Evolutionary conservation across 768 basidiomycete genomes (phyloP).

Genomic region (Gloeopeniophorella convolvens): DNA sequence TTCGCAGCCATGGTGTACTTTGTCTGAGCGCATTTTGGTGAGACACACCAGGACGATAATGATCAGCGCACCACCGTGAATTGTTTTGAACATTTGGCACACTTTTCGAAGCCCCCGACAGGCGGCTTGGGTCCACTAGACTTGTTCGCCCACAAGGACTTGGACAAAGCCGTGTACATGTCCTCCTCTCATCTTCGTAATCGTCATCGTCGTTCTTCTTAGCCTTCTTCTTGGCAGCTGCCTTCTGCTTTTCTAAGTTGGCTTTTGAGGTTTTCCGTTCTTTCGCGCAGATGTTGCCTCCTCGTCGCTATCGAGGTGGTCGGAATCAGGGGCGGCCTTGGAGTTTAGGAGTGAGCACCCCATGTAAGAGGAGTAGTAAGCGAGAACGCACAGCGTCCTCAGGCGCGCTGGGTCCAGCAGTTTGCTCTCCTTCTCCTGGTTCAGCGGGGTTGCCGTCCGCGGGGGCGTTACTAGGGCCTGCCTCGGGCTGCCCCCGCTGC

Average conservation of each 20-base stretch:
- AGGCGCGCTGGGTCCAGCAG: slow-evolving; percentile 16
- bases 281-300: background rate
- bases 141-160: slow-evolving; percentile 35
- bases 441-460: slow-evolving; percentile 15
- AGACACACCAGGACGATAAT: background rate
- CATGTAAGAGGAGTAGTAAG: too few relatives aligned
- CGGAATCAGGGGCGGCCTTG: slow-evolving; percentile 19
- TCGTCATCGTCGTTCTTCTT: slow-evolving; percentile 40
- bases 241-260: slow-evolving; percentile 29
- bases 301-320: slow-evolving; percentile 13
- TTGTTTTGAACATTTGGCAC: slow-evolving; percentile 74
- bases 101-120: slow-evolving; percentile 73
- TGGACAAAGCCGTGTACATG: slow-evolving; percentile 60
- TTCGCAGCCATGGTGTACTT: slow-evolving; percentile 77
- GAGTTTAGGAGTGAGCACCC: background rate
- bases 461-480: slow-evolving; percentile 37
- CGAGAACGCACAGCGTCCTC: background rate
- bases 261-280: slow-evolving; percentile 24
- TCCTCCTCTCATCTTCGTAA: slow-evolving; percentile 51
- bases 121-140: slow-evolving; percentile 45
- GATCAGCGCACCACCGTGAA: slow-evolving; percentile 74
- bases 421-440: slow-evolving; percentile 20
- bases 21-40: slow-evolving; percentile 48
- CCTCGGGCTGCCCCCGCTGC: slow-evolving; percentile 32
- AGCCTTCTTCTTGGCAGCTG: slow-evolving; percentile 18